Base-by-base conservation (phyloP, 106 monocot genomes). In the Dendrobium nobile region DNA sequence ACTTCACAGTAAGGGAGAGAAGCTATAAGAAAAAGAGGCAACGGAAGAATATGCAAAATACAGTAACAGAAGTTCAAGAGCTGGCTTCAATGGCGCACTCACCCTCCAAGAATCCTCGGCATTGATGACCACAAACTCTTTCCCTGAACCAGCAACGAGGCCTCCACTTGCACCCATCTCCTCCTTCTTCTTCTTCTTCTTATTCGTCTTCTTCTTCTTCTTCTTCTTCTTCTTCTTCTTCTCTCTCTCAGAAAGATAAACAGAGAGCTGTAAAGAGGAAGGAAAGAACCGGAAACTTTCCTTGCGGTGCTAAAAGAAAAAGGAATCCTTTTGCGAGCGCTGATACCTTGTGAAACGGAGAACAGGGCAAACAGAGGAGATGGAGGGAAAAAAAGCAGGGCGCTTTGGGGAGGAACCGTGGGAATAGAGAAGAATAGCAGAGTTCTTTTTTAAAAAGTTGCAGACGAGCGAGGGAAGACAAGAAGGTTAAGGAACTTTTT, bases 131-230 rank as follows among this genome's bases (percentile, higher is more conserved):
- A 80, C 18, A 47, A 80, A 73, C 47, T 54, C 80, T 10, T 19
- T 80, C 48, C 48, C 72, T 5, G 80, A 73, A 54, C 80, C 80
- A 2, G 80, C 80, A 19, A 80, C 72, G 44, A 80, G 80, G 7
- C 42, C 67, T 27, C 70, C 47, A 8, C 28, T 37, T 18, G 80
- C 15, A 13, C 45, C 80, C 80, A 80, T 80, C 67, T 16, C 5
- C 5, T 20, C 74, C 10, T 13, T 15, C 15, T 15, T 13, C 13
- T 13, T 15, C 10, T 51, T 2, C 51, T 51, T 16, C 13, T 20
- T 2, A 9, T 42, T 3, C 5, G n/a, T 20, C 42, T 18, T 5
- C 44, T 18, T 7, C 43, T 5, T 15, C 51, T 13, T 16, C 51
- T 51, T 13, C 13, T 20, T 2, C 26, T 42, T 3, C 5, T 43